Conservation (phyloP, 129 eudicot species). For the Dittrichia graveolens region DNA sequence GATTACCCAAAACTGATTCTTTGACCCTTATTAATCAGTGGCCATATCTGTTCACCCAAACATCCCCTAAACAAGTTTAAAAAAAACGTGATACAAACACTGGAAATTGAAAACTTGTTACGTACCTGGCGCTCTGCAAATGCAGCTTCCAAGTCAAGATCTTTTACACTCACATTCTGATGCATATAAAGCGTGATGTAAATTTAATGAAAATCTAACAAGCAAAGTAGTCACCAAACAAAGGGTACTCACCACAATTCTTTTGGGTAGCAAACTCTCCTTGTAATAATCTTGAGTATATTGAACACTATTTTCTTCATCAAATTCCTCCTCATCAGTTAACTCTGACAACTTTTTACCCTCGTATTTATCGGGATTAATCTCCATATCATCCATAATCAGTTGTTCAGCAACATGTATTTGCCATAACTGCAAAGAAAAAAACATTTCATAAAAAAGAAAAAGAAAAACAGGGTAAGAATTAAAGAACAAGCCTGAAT, state of each 20-base stretch:
- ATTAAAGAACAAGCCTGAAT: neutral
- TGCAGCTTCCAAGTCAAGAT: constrained; percentile 95
- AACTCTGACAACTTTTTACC: constrained; percentile 74
- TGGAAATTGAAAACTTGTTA: constrained; percentile 2
- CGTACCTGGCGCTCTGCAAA: constrained; percentile 92
- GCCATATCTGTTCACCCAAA: no score
- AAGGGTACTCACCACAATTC: constrained; percentile 55
- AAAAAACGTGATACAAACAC: neutral
- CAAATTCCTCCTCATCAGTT: constrained; percentile 83
- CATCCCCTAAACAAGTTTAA: neutral
- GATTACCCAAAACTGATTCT: no score
- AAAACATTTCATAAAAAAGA: neutral
- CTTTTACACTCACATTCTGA: constrained; percentile 80
- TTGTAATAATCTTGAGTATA: constrained; percentile 61
- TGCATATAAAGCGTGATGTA: constrained; percentile 1
- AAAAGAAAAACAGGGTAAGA: neutral
- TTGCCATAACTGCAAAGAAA: constrained; percentile 81
- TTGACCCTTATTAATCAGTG: no score
- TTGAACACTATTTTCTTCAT: constrained; percentile 73
- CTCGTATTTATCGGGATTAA: constrained; percentile 79
- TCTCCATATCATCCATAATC: constrained; percentile 89
- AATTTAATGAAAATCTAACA: constrained; percentile 9
- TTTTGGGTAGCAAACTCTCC: constrained; percentile 57
- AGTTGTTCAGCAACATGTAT: constrained; percentile 91
- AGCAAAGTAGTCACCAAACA: neutral